Conservation (phyloP, 1,139 yeast species). For the Saccharomyces hybrid region DNA sequence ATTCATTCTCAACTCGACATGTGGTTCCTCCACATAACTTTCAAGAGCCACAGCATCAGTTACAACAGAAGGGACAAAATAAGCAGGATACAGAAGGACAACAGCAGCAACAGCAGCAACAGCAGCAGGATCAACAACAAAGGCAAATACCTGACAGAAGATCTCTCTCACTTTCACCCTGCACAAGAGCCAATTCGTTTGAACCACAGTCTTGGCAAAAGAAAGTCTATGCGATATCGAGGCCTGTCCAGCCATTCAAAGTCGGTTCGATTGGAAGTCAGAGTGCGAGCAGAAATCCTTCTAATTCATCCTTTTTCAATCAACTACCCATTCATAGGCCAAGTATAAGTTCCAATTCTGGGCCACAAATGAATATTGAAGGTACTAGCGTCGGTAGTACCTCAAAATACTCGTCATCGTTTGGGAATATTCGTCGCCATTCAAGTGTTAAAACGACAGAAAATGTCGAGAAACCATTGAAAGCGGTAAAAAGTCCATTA, state of each 20-base stretch:
- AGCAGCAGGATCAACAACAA: slow-evolving; percentile 3
- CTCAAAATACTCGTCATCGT: slow-evolving; percentile 37
- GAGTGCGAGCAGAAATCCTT: slow-evolving; percentile 34
- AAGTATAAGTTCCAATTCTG: slow-evolving; percentile 25
- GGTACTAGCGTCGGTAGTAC: slow-evolving; percentile 34
- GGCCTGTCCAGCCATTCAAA: slow-evolving; percentile 48
- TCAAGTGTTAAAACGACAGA: slow-evolving; percentile 34
- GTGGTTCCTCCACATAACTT: not conserved
- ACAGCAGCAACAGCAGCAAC: not conserved
- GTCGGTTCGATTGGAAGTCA: slow-evolving; percentile 50
- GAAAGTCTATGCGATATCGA: slow-evolving; percentile 19
- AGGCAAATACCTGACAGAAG: slow-evolving; percentile 2
- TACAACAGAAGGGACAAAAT: not conserved
- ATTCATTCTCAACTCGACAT: not conserved
- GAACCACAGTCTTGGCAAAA: slow-evolving; percentile 20
- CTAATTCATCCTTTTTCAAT: slow-evolving; percentile 35
- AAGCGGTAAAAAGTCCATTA: slow-evolving; percentile 9
- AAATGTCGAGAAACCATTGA: slow-evolving; percentile 19
- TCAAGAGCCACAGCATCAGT: not conserved
- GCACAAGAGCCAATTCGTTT: slow-evolving; percentile 15
- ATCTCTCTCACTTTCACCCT: slow-evolving; percentile 29
- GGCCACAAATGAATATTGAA: slow-evolving; percentile 15
- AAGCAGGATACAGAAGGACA: not conserved
- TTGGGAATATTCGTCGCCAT: slow-evolving; percentile 34
- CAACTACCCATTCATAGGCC: slow-evolving; percentile 29